phyloP scores from a whole-genome alignment of 768 basidiomycete species.

The Naganishia antarctica region DNA sequence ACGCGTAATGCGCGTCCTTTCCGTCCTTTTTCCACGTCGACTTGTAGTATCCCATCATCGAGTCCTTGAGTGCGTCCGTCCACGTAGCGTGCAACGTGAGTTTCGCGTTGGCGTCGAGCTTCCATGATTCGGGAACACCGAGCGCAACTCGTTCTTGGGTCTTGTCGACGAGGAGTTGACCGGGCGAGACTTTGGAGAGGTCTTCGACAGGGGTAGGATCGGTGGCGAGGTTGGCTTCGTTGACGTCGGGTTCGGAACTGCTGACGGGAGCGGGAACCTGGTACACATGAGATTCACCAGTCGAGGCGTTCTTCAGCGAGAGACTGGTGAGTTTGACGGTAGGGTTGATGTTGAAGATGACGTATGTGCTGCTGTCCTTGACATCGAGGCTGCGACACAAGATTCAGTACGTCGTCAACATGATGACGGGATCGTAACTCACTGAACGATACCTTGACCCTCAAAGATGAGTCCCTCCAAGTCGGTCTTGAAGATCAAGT shows the following conservation, averaged over 20 bases:
- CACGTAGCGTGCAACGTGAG: slow-evolving; percentile 64
- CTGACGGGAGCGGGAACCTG: not conserved
- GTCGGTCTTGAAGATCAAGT: slow-evolving; percentile 55
- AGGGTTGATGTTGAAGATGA: slow-evolving; percentile 72
- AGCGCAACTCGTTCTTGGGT: slow-evolving; percentile 64
- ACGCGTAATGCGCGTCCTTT: slow-evolving; percentile 52
- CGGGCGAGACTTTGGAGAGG: slow-evolving; percentile 10
- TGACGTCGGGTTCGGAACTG: slow-evolving; percentile 3
- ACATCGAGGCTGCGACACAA: slow-evolving; percentile 19
- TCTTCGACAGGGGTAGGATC: slow-evolving; percentile 14
- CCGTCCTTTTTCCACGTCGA: slow-evolving; percentile 51
- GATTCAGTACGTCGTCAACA: not conserved
- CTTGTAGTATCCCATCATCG: slow-evolving; percentile 62
- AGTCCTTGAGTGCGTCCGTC: slow-evolving; percentile 60
- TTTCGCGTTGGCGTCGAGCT: slow-evolving; percentile 54
- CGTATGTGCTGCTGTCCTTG: slow-evolving; percentile 20
- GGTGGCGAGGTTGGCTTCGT: slow-evolving; percentile 20
- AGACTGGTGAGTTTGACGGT: slow-evolving; percentile 65
- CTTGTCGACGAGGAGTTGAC: slow-evolving; percentile 54
- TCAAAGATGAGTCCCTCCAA: slow-evolving; percentile 69
- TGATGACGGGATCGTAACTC: not conserved
- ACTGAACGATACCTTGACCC: slow-evolving; percentile 52
- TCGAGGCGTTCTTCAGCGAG: slow-evolving; percentile 25
- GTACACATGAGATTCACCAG: slow-evolving; percentile 4
- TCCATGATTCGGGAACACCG: slow-evolving; percentile 52